phyloP scores from a whole-genome alignment of 208 protist species.

The Trypanosoma conorhini region DNA sequence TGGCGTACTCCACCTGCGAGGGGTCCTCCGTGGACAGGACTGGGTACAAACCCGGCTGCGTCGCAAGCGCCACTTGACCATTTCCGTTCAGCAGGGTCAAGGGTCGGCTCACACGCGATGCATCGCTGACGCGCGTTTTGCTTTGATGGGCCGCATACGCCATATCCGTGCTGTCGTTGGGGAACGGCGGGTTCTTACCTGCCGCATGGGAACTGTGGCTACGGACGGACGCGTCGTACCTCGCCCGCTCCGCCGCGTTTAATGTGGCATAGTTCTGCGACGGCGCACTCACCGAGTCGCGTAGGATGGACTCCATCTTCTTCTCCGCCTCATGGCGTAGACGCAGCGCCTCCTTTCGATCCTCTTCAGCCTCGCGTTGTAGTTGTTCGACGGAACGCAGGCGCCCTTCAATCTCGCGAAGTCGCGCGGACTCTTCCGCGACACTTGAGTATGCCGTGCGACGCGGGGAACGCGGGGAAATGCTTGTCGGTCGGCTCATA shows the following conservation, averaged over 20 bases:
- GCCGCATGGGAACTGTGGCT: background rate
- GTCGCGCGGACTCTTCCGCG: conserved; percentile 40
- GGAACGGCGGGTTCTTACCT: background rate
- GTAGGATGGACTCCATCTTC: conserved; percentile 25
- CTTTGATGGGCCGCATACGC: background rate
- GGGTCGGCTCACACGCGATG: background rate
- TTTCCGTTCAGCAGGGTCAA: background rate
- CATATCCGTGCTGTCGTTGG: background rate
- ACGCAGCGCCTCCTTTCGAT: conserved; percentile 55
- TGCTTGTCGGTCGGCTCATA: conserved; percentile 23
- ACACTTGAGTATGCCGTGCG: conserved; percentile 21
- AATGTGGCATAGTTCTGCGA: background rate
- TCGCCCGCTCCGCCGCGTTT: background rate
- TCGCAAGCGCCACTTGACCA: conserved; percentile 7
- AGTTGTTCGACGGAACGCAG: conserved; percentile 69
- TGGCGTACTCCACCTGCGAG: conserved; percentile 49
- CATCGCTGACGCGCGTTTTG: conserved; percentile 9
- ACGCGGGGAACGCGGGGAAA: conserved; percentile 21
- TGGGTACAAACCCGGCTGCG: background rate
- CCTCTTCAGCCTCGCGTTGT: conserved; percentile 56
- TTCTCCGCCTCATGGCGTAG: conserved; percentile 67
- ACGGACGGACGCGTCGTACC: background rate
- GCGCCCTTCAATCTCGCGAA: conserved; percentile 76
- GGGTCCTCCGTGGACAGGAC: background rate
- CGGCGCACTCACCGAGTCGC: background rate